phyloP scores from a whole-genome alignment of 805 yeast genomes.

The Lipomyces japonicus region DNA sequence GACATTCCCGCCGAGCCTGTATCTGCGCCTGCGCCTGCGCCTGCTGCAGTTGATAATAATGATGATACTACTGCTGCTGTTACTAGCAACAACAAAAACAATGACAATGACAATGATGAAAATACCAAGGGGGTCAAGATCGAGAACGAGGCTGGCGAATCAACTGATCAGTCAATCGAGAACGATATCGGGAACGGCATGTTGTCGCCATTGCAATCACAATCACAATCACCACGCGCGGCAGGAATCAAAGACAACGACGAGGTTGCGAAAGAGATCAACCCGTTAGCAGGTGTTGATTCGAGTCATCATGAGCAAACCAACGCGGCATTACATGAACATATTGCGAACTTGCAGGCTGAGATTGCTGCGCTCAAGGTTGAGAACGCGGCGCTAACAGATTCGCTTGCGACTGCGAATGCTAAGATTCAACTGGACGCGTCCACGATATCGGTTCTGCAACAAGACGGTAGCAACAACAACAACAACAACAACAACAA shows the following conservation, averaged over 20 bases:
- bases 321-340: not conserved
- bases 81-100: not conserved
- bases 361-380: conserved; percentile 6
- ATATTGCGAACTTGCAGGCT: not conserved
- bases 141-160: no score
- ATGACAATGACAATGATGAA: no score
- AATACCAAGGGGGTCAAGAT: not conserved
- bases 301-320: not conserved
- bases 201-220: no score
- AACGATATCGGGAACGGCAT: no score
- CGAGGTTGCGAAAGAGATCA: not conserved
- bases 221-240: not conserved
- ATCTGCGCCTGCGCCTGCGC: conserved; percentile 4
- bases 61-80: not conserved
- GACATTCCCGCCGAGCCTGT: conserved; percentile 37
- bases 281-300: no score
- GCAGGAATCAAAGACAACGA: no score
- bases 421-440: conserved; percentile 23
- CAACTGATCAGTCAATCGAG: no score
- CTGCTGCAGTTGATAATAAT: not conserved
- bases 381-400: conserved; percentile 20
- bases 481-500: no score
- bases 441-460: conserved; percentile 9
- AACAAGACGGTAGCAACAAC: not conserved
- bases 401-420: conserved; percentile 23